Base-by-base conservation (phyloP, 352 stramenopile genomes). In the Pythium sp. region DNA sequence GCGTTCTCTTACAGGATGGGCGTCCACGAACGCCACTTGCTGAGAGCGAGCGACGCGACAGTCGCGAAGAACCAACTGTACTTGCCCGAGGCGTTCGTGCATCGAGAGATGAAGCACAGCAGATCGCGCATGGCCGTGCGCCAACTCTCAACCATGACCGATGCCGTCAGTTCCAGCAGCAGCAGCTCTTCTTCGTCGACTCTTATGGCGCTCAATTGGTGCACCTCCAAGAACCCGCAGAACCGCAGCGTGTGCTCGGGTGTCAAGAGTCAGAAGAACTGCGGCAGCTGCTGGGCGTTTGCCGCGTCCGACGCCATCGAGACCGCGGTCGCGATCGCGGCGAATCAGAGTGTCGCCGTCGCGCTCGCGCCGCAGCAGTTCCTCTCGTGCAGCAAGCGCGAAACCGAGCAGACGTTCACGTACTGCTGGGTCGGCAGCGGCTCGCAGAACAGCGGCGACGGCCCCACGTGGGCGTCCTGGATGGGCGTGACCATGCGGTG, bases 221-320 rank as follows among this genome's bases (percentile, higher is more conserved):
- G 85, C 71, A 80, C 74, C 30, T 74, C 67, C 12, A 63, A 84
- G 57, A 93, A 93, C 71, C 79, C 85, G 15, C 75, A 84, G 36
- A 72, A 70, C 28, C 80, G 77, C 58, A 89, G 71, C 55, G 81
- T 93, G 41, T 93, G 85, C 64, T 81, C 80, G 38, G 76, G 78
- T 8, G 81, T 91, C 38, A 93, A 93, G 71, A 91, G 85, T 51
- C 85, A 93, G 67, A 72, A 87, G 41, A 89, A 87, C 58, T 93
- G 85, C 58, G 85, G 85, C 24, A 90, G 80, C 67, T 93, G 85
- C 67, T 93, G 85, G 85, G 81, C 85, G 2, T 93, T 93, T 30
- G 85, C 82, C 22, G 85, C 85, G 0, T 77, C 80, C 1, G 85
- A 93, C 66, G 78, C 84, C 28, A 93, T 93, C 43, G 85, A 93